Percentiles rank a stretch among this genome's conserved stretches.
Conservation (phyloP, 352 stramenopile species). For the Blastocystis sp. region DNA sequence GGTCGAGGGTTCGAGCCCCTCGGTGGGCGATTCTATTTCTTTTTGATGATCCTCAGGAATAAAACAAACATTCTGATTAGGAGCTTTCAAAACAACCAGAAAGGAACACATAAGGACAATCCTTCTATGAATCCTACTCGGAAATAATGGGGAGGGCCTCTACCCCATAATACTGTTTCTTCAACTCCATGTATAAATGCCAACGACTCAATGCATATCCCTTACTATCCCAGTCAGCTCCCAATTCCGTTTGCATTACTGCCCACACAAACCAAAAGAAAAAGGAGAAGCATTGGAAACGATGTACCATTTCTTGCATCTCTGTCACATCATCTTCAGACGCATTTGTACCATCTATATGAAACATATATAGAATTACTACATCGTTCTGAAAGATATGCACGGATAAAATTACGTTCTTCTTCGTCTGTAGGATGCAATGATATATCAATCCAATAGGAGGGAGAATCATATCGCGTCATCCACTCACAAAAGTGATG, state of each 20-base stretch:
- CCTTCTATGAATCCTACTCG: not conserved
- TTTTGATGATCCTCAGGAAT: not conserved
- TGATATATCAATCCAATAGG: conserved; percentile 36
- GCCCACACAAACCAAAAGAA: conserved; percentile 63
- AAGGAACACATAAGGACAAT: not conserved
- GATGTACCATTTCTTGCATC: not conserved
- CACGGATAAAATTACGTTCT: conserved; percentile 11
- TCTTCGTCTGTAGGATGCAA: conserved; percentile 20
- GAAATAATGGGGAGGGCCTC: conserved; percentile 30
- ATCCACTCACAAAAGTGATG: conserved; percentile 62
- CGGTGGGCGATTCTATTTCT: not conserved
- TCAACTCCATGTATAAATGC: conserved; percentile 41
- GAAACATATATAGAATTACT: not conserved
- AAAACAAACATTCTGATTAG: not conserved
- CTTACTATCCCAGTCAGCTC: conserved; percentile 33
- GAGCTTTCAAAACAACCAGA: not conserved
- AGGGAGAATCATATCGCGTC: conserved; percentile 36
- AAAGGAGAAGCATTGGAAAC: conserved; percentile 53
- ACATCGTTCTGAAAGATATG: conserved; percentile 10
- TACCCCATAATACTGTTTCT: conserved; percentile 51
- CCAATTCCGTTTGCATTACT: conserved; percentile 30
- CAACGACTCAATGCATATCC: conserved; percentile 47
- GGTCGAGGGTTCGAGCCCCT: not conserved
- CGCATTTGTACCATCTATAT: not conserved
- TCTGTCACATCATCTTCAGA: not conserved